Base-by-base conservation (phyloP, 352 stramenopile species). In the Phytopythium ostracodes region DNA sequence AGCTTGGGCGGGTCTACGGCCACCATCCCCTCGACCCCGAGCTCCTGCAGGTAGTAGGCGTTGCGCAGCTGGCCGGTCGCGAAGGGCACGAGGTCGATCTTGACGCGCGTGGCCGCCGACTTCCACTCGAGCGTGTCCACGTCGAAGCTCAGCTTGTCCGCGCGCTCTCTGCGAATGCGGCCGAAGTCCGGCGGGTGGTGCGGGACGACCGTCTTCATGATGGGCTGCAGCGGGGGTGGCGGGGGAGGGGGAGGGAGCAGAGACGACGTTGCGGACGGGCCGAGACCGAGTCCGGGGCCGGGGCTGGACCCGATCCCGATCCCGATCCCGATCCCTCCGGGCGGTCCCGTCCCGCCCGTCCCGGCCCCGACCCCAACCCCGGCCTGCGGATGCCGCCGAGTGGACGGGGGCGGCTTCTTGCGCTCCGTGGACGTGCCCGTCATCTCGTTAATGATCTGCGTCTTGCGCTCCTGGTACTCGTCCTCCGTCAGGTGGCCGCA, bases 371-470 rank as follows among this genome's bases (percentile, higher is more conserved):
- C 7, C 29, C 29, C 29, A 3, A 33, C 7, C 29, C 29, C 29
- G 29, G 4, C 29, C 29, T 38, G 33, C 33, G 33, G 6, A 10
- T 38, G 33, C 33, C 20, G 43, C n/a, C 43, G 20, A 9, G 43
- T 8, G 20, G n/a, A 29, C 43, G 43, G 43, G 20, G n/a, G 17
- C 20, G 43, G 20, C 43, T 25, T 25, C 46, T 52, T 52, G 24
- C 78, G 72, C 47, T 89, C 78, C 0, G 82, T 88, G 6, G 76
- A 89, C 18, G 85, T 94, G 2, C 85, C 85, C 2, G 85, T 94
- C 79, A 94, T 90, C 35, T 92, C 85, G 64, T 94, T 94, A 47
- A 94, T 94, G 65, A 94, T 92, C 65, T 94, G 85, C 2, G 72
- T 94, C 63, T 92, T 94, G 58, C 85, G 80, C 46, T 91, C 84